Base-by-base conservation (phyloP, 768 basidiomycete genomes). In the Phlebiopsis gigantea region DNA sequence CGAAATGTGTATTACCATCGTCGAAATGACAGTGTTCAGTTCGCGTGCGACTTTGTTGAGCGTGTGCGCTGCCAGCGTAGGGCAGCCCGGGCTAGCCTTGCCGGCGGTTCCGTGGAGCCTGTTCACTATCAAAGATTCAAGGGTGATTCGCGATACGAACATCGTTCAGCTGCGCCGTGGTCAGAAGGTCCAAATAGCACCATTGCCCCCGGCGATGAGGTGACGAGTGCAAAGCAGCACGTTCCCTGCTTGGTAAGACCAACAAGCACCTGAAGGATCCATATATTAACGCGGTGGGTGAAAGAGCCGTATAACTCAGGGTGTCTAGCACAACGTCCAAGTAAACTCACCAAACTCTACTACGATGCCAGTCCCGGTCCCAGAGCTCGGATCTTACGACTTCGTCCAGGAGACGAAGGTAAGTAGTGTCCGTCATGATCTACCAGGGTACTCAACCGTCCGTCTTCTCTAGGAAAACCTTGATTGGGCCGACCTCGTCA, bases 401-500 rank as follows among this genome's bases (percentile, higher is more conserved):
- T 72, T 70, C 55, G 74, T 76, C 51, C 66, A 66, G 8, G 73
- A 75, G 65, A 76, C 74, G 6, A 75, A 75, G 66, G 73, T 65
- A 28, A 24, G 63, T 44, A 2, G 10, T 29, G 10, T 28, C 15
- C 22, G 6, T 28, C 21, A 47, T 21, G 34, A 26, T 39, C 25
- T 14, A 26, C 28, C 10, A 29, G 5, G n/a, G 28, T 30, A 22
- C 49, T 43, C 26, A 53, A 12, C 8, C 45, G 25, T 5, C 10
- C 53, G 31, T 24, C 41, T 2, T 39, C 29, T 12, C 5, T 48
- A 79, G 72, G 79, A 77, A 64, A 63, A 77, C 52, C 73, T 81
- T 41, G 71, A 74, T 43, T 81, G 78, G 78, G 79, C 79, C 1
- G 79, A 79, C 52, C 71, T 77, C 15, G 63, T 73, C 61, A 77